Base-by-base conservation (phyloP, 176 grass and related monocot genomes). In the Aegilops umbellulata region DNA sequence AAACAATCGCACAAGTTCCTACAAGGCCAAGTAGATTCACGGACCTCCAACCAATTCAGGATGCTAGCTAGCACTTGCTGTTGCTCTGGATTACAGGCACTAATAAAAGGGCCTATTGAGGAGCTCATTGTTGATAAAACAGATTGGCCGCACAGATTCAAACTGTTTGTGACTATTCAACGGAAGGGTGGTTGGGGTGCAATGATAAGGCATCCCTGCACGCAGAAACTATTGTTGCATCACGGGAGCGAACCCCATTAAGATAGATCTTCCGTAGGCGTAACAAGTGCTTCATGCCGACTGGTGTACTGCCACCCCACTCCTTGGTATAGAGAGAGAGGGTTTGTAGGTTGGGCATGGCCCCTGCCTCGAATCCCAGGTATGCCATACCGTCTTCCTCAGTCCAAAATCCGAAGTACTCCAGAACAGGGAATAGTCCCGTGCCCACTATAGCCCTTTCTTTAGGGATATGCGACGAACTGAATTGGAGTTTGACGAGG, bases 321-420 rank as follows among this genome's bases (percentile, higher is more conserved):
- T 8, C 14, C 12, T 0, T 0, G 13, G 0, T 29, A 3, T 3
- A 0, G 1, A 51, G 47, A 51, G 1, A 0, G 2, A 67, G 7
- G 15, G 16, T 67, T 10, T 1, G 7, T 67, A 67, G 16, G 3
- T 20, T 66, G 27, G 64, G 64, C 64, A 32, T 66, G 17, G 16
- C 30, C 29, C 65, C 65, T 3, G 1, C 16, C 65, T 32, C 6
- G 1, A 67, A 67, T 16, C 16, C 29, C 30, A 34, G 9, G 0
- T 32, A 20, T 17, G 29, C 29, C 1, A 7, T 34, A 20, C 1
- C 3, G 30, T 67, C 65, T 19, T 8, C 65, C 0, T 4, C 0
- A 0, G 1, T 1, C 9, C 14, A 4, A 7, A 15, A 32, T 3
- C 0, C 1, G 3, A 67, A 67, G 8, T 10, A 0, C 65, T 67